Conservation (phyloP, 2,329 filamentous ascomycete species). For the Mollisia scopiformis region DNA sequence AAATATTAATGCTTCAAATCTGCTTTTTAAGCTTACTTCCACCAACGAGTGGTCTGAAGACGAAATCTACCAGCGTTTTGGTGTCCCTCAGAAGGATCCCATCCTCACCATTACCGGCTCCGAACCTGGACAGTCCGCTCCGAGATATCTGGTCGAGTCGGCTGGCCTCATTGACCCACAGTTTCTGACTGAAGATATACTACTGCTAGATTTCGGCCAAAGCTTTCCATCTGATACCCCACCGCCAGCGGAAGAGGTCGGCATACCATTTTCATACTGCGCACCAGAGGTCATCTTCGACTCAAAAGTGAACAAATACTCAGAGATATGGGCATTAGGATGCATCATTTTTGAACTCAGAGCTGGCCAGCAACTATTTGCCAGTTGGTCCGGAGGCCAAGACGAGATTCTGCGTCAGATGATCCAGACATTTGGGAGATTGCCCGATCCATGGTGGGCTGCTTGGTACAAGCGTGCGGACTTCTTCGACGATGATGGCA, state of each 20-base stretch:
- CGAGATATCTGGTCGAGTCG: conserved; percentile 3
- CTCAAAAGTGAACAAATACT: not conserved
- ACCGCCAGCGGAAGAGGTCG: not conserved
- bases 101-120: not conserved
- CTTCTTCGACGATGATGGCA: conserved; percentile 12
- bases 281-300: not conserved
- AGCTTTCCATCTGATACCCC: not conserved
- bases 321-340: not conserved
- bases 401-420: not conserved
- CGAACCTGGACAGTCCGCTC: conserved; percentile 1
- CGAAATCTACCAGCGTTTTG: conserved; percentile 6
- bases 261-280: not conserved
- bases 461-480: conserved; percentile 6
- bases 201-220: conserved; percentile 10
- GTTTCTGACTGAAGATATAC: conserved; percentile 3
- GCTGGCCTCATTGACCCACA: not conserved
- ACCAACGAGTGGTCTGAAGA: conserved; percentile 7
- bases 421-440: conserved; percentile 10
- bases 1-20: conserved; percentile 10
- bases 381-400: not conserved
- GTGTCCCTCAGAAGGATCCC: not conserved
- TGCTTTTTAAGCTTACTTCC: conserved; percentile 8
- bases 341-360: not conserved
- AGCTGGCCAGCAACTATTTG: not conserved
- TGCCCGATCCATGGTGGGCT: conserved; percentile 8